Evolutionary conservation across 2,329 filamentous ascomycete genomes (phyloP).

Genomic region (Neopestalotiopsis clavispora): DNA sequence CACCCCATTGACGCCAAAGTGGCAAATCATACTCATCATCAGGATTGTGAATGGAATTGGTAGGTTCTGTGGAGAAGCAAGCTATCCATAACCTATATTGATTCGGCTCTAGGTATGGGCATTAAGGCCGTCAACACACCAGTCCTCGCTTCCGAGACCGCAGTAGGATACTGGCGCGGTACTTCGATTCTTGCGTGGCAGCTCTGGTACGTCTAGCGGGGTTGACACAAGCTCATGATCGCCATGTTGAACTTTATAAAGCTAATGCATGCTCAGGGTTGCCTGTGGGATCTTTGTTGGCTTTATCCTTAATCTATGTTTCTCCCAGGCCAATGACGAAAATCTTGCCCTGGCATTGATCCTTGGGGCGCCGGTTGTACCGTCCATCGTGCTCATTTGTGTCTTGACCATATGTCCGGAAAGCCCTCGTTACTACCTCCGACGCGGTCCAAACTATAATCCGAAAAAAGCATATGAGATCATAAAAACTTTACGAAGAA

Average conservation of each 20-base stretch:
- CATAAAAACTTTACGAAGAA: constrained; percentile 38
- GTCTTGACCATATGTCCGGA: constrained; percentile 40
- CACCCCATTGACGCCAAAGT: background rate
- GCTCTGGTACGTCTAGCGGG: constrained; percentile 36
- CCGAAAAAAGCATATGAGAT: constrained; percentile 34
- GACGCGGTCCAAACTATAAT: constrained; percentile 35
- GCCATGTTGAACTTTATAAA: too few relatives aligned
- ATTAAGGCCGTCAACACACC: constrained; percentile 54
- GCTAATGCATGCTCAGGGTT: constrained; percentile 29
- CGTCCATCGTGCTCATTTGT: constrained; percentile 32
- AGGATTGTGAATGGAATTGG: constrained; percentile 20
- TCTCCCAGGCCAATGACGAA: constrained; percentile 22
- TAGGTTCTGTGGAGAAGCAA: constrained; percentile 15
- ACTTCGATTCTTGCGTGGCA: constrained; percentile 54
- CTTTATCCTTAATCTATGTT: constrained; percentile 34
- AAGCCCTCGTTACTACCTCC: constrained; percentile 41
- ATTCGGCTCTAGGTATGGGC: constrained; percentile 44
- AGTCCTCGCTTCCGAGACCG: constrained; percentile 51
- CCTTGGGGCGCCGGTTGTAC: constrained; percentile 37
- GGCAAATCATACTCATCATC: constrained; percentile 9
- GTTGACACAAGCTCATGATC: background rate
- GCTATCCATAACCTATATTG: background rate
- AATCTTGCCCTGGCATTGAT: constrained; percentile 34
- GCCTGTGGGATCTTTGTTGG: constrained; percentile 43
- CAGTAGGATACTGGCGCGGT: constrained; percentile 52